A percentile compares a stretch with the other conserved stretches of the same genome.
phyloP scores from a whole-genome alignment of 768 basidiomycete species.

The Polyporus arcularius region DNA sequence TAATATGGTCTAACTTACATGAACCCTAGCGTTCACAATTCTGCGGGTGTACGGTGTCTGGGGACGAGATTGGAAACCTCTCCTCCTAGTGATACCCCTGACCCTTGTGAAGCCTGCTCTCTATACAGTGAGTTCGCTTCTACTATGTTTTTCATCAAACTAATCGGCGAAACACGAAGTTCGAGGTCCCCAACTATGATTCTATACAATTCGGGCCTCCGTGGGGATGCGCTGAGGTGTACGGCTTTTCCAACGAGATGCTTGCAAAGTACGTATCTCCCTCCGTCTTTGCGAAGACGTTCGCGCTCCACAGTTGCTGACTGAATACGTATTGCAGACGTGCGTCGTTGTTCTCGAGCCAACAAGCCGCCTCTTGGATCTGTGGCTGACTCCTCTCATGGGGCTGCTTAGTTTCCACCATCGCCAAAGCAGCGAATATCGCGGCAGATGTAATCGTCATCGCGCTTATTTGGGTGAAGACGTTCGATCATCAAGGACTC shows the following conservation, averaged over 20 bases:
- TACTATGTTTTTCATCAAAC: neutral
- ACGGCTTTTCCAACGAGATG: neutral
- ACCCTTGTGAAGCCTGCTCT: constrained; percentile 6
- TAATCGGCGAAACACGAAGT: neutral
- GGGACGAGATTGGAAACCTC: constrained; percentile 19
- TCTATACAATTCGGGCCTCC: constrained; percentile 16
- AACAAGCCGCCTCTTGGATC: too few species aligned
- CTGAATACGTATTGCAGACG: too few species aligned
- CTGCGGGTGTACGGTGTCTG: constrained; percentile 21
- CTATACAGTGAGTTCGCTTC: constrained; percentile 8
- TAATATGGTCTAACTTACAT: too few species aligned
- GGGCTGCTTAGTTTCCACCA: constrained; percentile 6
- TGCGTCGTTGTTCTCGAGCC: too few species aligned
- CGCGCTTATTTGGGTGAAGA: constrained; percentile 17
- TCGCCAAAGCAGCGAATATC: constrained; percentile 2
- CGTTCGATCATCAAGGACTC: constrained; percentile 8
- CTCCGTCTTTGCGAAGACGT: neutral
- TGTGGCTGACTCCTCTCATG: too few species aligned
- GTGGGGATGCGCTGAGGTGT: constrained; percentile 11
- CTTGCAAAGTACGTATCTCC: neutral
- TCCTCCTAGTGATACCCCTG: constrained; percentile 10
- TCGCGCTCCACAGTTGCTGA: neutral
- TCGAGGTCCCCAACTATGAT: neutral
- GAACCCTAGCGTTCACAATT: constrained; percentile 9
- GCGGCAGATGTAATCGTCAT: constrained; percentile 11